Evolutionary conservation across 345 rosid genomes (phyloP), one percentile per base, ranked within the genome.

Genomic region (Aurinia saxatilis): DNA sequence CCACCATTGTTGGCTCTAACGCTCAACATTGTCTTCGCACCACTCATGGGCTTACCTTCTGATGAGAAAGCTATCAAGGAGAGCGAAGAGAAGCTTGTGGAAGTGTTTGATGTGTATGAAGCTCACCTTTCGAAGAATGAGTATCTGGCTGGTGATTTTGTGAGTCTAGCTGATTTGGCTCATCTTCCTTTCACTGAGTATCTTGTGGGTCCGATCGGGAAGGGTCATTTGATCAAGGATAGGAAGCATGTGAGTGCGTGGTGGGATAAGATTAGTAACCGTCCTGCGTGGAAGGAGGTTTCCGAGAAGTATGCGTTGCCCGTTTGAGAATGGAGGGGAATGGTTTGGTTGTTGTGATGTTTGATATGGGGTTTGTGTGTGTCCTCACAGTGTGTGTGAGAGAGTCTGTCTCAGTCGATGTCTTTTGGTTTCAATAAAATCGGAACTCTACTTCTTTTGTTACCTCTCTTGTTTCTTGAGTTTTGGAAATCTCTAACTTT

Each of bases 111-210:
- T 33, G 25, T 85, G 0, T 81, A 88, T 9, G 87, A 81, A 56
- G 79, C 79, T 37, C 81, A 81, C 72, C 84, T 88, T 1, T 81
- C 90, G 0, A 71, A 74, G 60, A 78, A 62, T 67, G 74, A 81
- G 55, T 85, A 88, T 73, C 64, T 83, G 15, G 92, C 79, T 6
- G 88, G 91, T 0, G 82, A 80, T 55, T 85, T 77, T 67, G 68
- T 85, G 46, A 81, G 86, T 77, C 70, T 85, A 10, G 90, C 96
- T 21, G 90, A 88, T 57, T 74, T 81, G 2, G 80, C 87, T 51
- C 81, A 85, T 68, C 75, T 88, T 5, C 87, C 89, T 0, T 78
- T 80, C 37, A 80, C 83, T 0, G 78, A 81, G 16, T 80, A 80
- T 55, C 55, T 87, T 53, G 79, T 87, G 9, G 80, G 80, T 12